Conservation (phyloP, 1,284 basidiomycete species). For the Leccinum griseonigrum region DNA sequence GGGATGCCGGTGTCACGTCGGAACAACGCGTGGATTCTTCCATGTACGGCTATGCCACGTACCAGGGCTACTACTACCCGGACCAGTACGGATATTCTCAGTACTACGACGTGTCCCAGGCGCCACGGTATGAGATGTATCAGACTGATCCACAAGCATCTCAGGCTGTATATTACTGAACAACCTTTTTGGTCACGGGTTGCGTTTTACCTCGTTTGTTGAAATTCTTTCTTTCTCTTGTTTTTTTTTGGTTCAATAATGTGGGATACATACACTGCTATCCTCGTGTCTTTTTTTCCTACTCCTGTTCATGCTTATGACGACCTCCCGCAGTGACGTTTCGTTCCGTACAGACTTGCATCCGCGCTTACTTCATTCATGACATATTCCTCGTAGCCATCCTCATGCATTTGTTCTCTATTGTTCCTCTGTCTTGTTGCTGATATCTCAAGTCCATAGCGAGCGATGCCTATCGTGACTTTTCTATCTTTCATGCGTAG, state of each 20-base stretch:
- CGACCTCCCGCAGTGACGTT: constrained; percentile 23
- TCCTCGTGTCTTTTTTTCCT: constrained; percentile 8
- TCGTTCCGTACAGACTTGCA: constrained; percentile 26
- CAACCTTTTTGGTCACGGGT: constrained; percentile 7
- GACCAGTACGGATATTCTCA: constrained; percentile 63
- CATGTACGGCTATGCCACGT: constrained; percentile 53
- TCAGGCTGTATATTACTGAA: constrained; percentile 62
- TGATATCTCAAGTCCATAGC: constrained; percentile 1
- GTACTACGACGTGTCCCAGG: constrained; percentile 64
- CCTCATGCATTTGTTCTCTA: constrained; percentile 20
- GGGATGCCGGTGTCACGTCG: constrained; percentile 15
- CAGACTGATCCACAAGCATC: constrained; percentile 47
- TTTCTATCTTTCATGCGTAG: constrained; percentile 10
- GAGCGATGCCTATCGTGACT: constrained; percentile 8
- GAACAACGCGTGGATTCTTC: constrained; percentile 33
- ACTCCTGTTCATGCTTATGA: constrained; percentile 4
- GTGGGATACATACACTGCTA: constrained; percentile 27
- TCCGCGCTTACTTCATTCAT: constrained; percentile 18
- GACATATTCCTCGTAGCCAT: constrained; percentile 17
- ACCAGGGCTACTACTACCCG: constrained; percentile 63
- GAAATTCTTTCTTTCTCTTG: constrained; percentile 10
- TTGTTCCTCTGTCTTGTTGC: constrained; percentile 8
- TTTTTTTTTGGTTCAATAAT: constrained; percentile 20
- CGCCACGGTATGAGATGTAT: constrained; percentile 66
- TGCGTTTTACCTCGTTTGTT: constrained; percentile 11